Percentiles rank a stretch among this genome's conserved stretches.
phyloP scores from a whole-genome alignment of 176 grass and related monocot species.

The Eragrostis curvula region DNA sequence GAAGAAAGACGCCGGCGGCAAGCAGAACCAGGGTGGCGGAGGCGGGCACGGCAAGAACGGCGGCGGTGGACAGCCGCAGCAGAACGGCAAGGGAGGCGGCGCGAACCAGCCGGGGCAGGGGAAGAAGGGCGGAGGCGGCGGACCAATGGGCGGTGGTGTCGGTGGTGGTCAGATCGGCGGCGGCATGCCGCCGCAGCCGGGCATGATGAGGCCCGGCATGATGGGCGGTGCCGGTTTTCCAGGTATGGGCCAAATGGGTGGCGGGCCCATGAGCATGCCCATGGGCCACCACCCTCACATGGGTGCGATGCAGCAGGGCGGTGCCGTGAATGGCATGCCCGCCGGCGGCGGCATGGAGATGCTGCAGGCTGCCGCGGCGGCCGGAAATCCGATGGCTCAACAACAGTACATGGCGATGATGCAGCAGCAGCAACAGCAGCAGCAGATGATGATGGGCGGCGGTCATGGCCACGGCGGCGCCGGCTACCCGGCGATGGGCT shows the following conservation, averaged over 20 bases:
- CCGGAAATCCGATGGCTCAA: slow-evolving; percentile 53
- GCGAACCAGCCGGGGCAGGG: slow-evolving; percentile 28
- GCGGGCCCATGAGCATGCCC: slow-evolving; percentile 31
- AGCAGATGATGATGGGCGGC: slow-evolving; percentile 53
- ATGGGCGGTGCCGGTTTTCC: slow-evolving; percentile 53
- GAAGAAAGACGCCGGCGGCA: slow-evolving; percentile 65
- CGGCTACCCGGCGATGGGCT: slow-evolving; percentile 59
- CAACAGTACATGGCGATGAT: slow-evolving; percentile 56
- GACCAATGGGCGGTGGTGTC: not conserved
- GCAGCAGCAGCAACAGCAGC: slow-evolving; percentile 47
- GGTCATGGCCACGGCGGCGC: slow-evolving; percentile 34
- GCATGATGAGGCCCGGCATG: slow-evolving; percentile 46
- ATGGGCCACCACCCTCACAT: slow-evolving; percentile 45
- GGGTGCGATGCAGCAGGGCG: slow-evolving; percentile 33
- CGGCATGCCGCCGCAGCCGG: slow-evolving; percentile 32
- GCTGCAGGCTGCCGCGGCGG: slow-evolving; percentile 54
- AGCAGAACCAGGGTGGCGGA: slow-evolving; percentile 54
- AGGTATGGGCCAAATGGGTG: slow-evolving; percentile 58
- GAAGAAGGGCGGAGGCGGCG: slow-evolving; percentile 39
- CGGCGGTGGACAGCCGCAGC: slow-evolving; percentile 39
- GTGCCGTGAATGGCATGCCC: slow-evolving; percentile 47
- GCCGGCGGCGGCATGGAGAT: slow-evolving; percentile 46
- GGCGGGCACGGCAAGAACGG: slow-evolving; percentile 50
- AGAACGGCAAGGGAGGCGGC: slow-evolving; percentile 54
- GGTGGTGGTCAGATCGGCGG: slow-evolving; percentile 20